A percentile compares a stretch with the other conserved stretches of the same genome.
Evolutionary conservation across 768 basidiomycete genomes (phyloP).

Genomic region (Favolaschia claudopus): DNA sequence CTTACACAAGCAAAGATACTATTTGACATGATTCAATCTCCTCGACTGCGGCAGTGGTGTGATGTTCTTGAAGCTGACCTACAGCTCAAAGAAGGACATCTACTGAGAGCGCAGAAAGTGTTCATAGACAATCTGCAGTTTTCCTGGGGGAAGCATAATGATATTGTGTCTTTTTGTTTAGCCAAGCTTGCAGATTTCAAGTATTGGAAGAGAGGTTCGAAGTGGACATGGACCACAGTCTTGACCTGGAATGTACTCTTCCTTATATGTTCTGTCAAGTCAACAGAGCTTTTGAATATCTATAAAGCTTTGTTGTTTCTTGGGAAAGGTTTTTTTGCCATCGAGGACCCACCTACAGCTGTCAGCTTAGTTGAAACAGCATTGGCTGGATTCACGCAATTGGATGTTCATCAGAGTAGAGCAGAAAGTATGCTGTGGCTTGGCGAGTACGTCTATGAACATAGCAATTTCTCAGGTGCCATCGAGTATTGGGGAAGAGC

Average conservation of each 20-base stretch:
- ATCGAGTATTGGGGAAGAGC: not conserved
- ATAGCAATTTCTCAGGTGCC: not conserved
- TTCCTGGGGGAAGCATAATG: not conserved
- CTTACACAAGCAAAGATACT: not conserved
- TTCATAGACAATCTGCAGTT: not conserved
- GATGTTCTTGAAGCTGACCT: too few species aligned
- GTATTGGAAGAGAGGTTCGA: not conserved
- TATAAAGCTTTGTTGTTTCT: not conserved
- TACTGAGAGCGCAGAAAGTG: not conserved
- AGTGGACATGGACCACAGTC: too few species aligned
- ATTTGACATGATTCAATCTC: too few species aligned
- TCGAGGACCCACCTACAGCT: not conserved
- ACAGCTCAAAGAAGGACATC: not conserved
- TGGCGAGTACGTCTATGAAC: not conserved
- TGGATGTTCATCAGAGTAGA: conserved; percentile 2
- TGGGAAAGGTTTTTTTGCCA: not conserved
- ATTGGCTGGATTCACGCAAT: not conserved
- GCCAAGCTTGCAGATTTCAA: not conserved
- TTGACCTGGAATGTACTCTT: not conserved
- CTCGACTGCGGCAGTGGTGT: too few species aligned
- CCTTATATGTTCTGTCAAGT: not conserved
- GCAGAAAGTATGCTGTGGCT: not conserved
- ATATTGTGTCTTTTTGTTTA: not conserved
- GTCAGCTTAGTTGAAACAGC: not conserved
- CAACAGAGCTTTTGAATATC: not conserved